A percentile compares a stretch with the other conserved stretches of the same genome.
These are phyloP conservation scores for Inonotus hispidus DNA, from an alignment of 1,284 basidiomycete species.

Conservation along the genomic window DNA sequence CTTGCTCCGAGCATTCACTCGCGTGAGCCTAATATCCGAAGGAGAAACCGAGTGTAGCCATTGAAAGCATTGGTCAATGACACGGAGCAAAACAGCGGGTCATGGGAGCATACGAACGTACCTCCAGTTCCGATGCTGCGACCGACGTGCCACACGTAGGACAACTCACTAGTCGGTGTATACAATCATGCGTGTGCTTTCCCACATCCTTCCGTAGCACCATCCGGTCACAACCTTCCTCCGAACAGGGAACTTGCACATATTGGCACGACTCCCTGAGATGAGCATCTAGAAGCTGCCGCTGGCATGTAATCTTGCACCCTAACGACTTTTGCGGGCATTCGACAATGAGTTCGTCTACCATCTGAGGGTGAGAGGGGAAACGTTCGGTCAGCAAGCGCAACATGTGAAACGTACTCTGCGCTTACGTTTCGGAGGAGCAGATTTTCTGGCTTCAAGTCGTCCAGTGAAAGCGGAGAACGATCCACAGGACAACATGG, in stretches of 20 bases:
- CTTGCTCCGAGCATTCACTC: slow-evolving; percentile 33
- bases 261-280: slow-evolving; percentile 57
- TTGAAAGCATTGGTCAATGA: not conserved
- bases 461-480: slow-evolving; percentile 46
- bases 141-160: slow-evolving; percentile 33
- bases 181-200: slow-evolving; percentile 32
- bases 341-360: slow-evolving; percentile 76
- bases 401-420: slow-evolving; percentile 16
- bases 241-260: slow-evolving; percentile 49
- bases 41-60: not conserved
- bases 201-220: slow-evolving; percentile 42
- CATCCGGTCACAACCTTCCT: slow-evolving; percentile 39
- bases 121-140: slow-evolving; percentile 32
- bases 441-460: slow-evolving; percentile 58
- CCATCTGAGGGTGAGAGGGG: slow-evolving; percentile 48
- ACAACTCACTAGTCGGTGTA: slow-evolving; percentile 32
- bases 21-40: slow-evolving; percentile 31
- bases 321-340: slow-evolving; percentile 57
- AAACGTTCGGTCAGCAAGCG: not conserved
- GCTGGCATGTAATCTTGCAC: slow-evolving; percentile 62
- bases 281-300: slow-evolving; percentile 64
- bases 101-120: slow-evolving; percentile 23
- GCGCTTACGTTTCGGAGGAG: slow-evolving; percentile 66
- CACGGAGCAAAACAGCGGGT: not conserved
- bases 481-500: slow-evolving; percentile 82